Evolutionary conservation across 768 basidiomycete species (phyloP), one percentile per base, ranked within the genome.

Genomic region (Mycena leptocephala): DNA sequence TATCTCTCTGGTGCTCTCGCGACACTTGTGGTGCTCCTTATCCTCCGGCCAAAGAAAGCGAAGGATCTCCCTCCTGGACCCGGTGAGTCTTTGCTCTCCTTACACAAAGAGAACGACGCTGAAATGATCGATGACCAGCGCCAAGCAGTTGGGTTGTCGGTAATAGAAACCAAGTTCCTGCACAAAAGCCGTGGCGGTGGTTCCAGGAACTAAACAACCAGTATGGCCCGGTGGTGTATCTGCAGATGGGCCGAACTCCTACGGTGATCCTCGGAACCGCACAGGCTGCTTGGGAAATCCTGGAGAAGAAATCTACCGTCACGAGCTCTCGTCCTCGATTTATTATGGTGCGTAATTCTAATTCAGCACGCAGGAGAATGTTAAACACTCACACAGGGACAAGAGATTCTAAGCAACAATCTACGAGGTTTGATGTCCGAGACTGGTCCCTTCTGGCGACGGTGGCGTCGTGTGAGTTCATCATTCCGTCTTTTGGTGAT

Each of bases 271-370:
- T 89, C 53, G 86, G 87, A 9, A 89, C 84, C 5, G 87, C 88
- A 1, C 87, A 88, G 77, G 86, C 86, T 41, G 87, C 87, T 30
- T 88, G 86, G 87, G 87, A 89, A 64, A 81, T 89, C 11, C 79
- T 91, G 37, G 89, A 90, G 71, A 88, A 88, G 70, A 85, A 89
- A 33, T 88, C 88, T 0, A 82, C 86, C 1, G 86, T 87, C n/a
- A 90, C 90, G 70, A 89, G 89, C 1, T 87, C 87, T 71, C 84
- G 90, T 20, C 89, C 89, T 48, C 86, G 87, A 26, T 88, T 89
- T 48, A 85, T 90, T 37, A 85, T 90, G 61, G 87, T 84, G 86
- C 86, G 75, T 46, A 22, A 58, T 5, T 7, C 62, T 41, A 14
- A 13, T 18, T 32, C 10, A 39, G 48, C 51, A 5, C 13, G 35